Base-by-base conservation (phyloP, 495 filamentous ascomycete species). In the Talaromyces stipitatus region DNA sequence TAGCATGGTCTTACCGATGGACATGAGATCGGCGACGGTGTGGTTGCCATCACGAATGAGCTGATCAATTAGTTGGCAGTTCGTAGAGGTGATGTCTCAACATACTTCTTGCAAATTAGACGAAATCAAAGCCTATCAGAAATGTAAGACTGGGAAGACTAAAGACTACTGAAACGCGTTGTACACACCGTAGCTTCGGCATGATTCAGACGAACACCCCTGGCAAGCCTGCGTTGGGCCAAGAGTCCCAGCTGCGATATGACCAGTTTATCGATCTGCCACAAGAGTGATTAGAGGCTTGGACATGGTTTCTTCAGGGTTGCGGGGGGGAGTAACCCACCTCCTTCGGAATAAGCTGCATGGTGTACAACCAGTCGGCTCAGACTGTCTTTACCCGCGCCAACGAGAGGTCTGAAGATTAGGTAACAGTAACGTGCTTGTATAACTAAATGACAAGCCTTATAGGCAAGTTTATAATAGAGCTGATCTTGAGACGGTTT, bases 1-100 rank as follows among this genome's bases (percentile, higher is more conserved):
- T 14, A 98, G 89, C 83, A 98, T 90, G 16, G 85, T 90, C 64
- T 88, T 85, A 63, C 94, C 94, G 60, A 92, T 82, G 51, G 82
- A 77, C 92, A 97, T 97, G 67, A 98, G 88, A 64, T 95, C 90
- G 9, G 92, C 85, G 57, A 98, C 92, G 46, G 79, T 86, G 74
- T 96, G 91, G 56, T 86, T 80, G 68, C 95, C 94, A 92, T 98
- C 94, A 67, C 94, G 94, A 70, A 97, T 92, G 60, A 97, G 85
- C 81, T 90, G 46, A 33, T 56, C 51, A 47, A 45, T 51, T 32
- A 54, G 41, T 12, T 33, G 16, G 3, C 2, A 5, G 3, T 11
- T 30, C 4, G 5, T 50, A 24, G 23, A 27, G 10, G 27, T 28
- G 18, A 22, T 23, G 12, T 26, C 28, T 20, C n/a, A 46, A 60